Percentiles rank a stretch among this genome's conserved stretches.
These are phyloP conservation scores for Rhododendron molle DNA, from an alignment of 148 eudicot genomes.

Conservation along the genomic window DNA sequence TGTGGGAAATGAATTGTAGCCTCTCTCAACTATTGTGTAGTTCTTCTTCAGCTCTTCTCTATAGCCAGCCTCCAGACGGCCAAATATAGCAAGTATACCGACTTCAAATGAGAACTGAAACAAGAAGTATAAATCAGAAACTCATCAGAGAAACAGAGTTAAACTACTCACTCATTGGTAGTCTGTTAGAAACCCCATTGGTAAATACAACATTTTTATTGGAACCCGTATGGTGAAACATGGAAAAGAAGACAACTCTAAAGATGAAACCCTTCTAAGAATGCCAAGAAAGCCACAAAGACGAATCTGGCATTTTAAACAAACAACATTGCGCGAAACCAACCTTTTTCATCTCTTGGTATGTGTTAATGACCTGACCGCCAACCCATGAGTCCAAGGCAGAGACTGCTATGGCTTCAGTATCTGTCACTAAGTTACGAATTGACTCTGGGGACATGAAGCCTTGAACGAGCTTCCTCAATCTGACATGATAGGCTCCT, in stretches of 20 bases:
- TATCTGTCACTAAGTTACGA: constrained; percentile 27
- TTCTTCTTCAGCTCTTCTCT: constrained; percentile 31
- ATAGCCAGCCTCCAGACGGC: constrained; percentile 23
- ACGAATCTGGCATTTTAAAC: background rate
- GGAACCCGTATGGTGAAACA: background rate
- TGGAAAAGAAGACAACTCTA: background rate
- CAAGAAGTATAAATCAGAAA: constrained; percentile 1
- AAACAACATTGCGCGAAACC: constrained; percentile 7
- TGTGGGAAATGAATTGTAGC: constrained; percentile 47
- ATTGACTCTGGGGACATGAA: constrained; percentile 32
- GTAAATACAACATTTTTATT: background rate
- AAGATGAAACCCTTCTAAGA: background rate
- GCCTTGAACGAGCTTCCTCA: constrained; percentile 49
- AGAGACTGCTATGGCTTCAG: constrained; percentile 31
- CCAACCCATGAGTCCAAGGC: constrained; percentile 28
- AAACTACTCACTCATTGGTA: background rate
- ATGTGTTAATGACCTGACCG: constrained; percentile 27
- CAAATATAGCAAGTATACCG: constrained; percentile 35
- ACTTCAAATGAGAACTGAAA: constrained; percentile 47
- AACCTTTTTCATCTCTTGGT: constrained; percentile 45
- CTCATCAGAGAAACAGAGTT: background rate
- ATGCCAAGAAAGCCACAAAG: background rate
- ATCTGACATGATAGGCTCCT: constrained; percentile 50
- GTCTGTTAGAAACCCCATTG: background rate
- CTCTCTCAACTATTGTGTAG: constrained; percentile 35